phyloP scores from a whole-genome alignment of 352 stramenopile species.

The Thraustochytrium sp. region DNA sequence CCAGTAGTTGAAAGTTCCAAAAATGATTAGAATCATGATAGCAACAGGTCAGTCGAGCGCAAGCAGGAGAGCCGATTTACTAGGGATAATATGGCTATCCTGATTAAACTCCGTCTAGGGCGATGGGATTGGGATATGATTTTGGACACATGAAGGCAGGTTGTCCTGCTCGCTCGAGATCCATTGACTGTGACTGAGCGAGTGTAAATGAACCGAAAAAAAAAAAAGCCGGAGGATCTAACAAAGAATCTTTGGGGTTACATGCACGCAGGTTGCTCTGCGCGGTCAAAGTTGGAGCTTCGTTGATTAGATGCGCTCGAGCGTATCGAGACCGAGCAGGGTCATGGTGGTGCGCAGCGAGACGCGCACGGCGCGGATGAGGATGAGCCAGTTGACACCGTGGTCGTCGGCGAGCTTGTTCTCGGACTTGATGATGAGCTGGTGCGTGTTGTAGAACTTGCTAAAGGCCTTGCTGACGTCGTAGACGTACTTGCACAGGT shows the following conservation, averaged over 20 bases:
- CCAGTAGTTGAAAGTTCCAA: too few relatives aligned
- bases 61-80: too few relatives aligned
- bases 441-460: conserved; percentile 96
- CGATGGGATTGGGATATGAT: too few relatives aligned
- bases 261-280: neutral
- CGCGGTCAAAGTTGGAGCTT: too few relatives aligned
- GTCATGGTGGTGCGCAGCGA: conserved; percentile 88
- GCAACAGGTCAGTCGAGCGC: too few relatives aligned
- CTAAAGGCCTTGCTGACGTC: conserved; percentile 90
- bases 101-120: too few relatives aligned
- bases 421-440: conserved; percentile 78
- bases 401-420: conserved; percentile 45
- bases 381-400: conserved; percentile 76
- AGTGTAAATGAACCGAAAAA: too few relatives aligned
- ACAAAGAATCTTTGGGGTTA: neutral
- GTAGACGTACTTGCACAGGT: conserved; percentile 97
- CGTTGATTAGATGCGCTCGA: conserved; percentile 83
- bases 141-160: too few relatives aligned
- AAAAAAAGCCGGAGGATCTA: neutral
- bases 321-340: conserved; percentile 82
- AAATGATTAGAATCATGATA: too few relatives aligned
- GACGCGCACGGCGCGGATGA: conserved; percentile 89
- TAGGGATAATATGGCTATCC: too few relatives aligned
- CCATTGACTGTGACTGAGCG: too few relatives aligned
- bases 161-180: too few relatives aligned